Conservation (phyloP, 768 basidiomycete species). For the Tulasnella sp. region DNA sequence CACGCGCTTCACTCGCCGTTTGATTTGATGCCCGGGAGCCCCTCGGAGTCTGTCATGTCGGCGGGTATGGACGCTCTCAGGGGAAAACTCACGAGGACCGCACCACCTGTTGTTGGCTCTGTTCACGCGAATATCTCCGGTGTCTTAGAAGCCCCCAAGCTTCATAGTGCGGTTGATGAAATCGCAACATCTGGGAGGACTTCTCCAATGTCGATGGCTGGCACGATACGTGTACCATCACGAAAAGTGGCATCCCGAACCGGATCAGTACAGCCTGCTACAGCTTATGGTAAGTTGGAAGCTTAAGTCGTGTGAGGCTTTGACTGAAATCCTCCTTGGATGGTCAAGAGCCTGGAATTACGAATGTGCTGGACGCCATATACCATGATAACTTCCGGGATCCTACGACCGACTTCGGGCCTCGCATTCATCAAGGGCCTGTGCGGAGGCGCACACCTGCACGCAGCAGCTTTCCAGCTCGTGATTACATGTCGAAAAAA, state of each 20-base stretch:
- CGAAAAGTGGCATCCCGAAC: neutral
- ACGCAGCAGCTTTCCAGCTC: conserved; percentile 53
- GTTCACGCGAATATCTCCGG: conserved; percentile 77
- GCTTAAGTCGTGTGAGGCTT: neutral
- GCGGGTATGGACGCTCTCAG: conserved; percentile 59
- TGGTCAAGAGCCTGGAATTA: conserved; percentile 82
- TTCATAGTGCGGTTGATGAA: conserved; percentile 44
- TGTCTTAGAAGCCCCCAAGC: conserved; percentile 58
- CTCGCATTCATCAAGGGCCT: conserved; percentile 71
- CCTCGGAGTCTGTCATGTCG: conserved; percentile 72
- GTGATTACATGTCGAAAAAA: conserved; percentile 48
- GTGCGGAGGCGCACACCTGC: conserved; percentile 62
- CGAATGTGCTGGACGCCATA: conserved; percentile 76
- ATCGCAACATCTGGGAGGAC: conserved; percentile 60
- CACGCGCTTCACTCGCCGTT: conserved; percentile 32
- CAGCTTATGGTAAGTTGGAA: conserved; percentile 12
- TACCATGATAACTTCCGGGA: conserved; percentile 78
- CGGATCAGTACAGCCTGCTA: conserved; percentile 9
- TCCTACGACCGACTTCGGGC: conserved; percentile 84
- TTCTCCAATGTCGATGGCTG: conserved; percentile 58
- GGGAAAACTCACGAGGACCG: conserved; percentile 71
- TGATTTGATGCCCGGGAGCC: conserved; percentile 49
- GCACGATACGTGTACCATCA: conserved; percentile 38
- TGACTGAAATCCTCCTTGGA: conserved; percentile 37
- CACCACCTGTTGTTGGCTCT: conserved; percentile 71